Base-by-base conservation (phyloP, 495 filamentous ascomycete species). In the Talaromyces stipitatus region DNA sequence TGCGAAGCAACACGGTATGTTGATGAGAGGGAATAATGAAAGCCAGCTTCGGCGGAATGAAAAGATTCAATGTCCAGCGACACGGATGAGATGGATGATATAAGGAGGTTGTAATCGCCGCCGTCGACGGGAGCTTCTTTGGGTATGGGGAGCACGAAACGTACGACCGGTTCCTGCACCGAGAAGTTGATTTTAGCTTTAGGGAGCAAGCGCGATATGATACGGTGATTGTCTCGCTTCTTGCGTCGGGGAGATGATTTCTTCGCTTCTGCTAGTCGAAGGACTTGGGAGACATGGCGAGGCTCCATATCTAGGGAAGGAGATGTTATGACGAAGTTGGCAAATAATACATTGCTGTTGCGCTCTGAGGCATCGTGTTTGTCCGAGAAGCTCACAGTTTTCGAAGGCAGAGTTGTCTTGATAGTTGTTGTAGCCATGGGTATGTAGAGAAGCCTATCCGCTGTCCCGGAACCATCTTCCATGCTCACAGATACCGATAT, bases 381-480 rank as follows among this genome's bases (percentile, higher is more conserved):
- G 54, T 87, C 82, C 14, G 84, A 84, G 22, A 89, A 80, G 68
- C 90, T 86, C 11, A 99, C 85, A 0, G 89, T 95, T 68, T 97
- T 97, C 0, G 94, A 95, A 0, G 95, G 95, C 5, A 99, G 71
- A 4, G 94, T 99, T 0, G 94, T 97, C 60, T 90, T 90, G 28
- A 96, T 84, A 0, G 94, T 99, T 20, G 91, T 95, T 4, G 94
- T 99, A 24, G 92, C 89, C 95, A 99, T 99, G 0, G 94, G 94
- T 27, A 99, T 84, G 68, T 97, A 97, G 14, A 95, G 75, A 54
- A 99, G 81, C 60, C 91, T 85, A 66, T 96, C 89, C 0, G 87
- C 85, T 67, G 89, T 89, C 9, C 87, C 88, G 14, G 84, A 80
- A 24, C 90, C 89, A 70, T 97, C 90, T 63, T 96, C 91, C 45